Evolutionary conservation across 345 rosid genomes (phyloP), one percentile per base, ranked within the genome.

Genomic region (Bretschneidera sinensis): DNA sequence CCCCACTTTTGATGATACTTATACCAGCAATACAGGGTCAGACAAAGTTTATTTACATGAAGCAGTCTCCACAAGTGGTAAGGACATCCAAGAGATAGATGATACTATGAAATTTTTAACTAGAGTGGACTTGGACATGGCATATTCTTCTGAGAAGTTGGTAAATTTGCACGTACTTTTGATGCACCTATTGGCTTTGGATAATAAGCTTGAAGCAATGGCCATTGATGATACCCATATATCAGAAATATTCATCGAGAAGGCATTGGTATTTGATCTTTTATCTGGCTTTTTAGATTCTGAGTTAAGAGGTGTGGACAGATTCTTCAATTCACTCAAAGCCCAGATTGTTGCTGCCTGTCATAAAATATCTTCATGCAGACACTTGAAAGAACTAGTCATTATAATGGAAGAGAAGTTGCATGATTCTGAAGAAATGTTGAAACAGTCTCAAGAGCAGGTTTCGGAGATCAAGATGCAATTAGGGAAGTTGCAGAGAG

Each of bases 241-340:
- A 51, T 73, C 85, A 5, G 50, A 77, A 63, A 76, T 64, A 39
- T 79, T 84, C 9, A 64, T 79, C 57, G 90, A 83, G 72, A 86
- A 84, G 79, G 86, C 97, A 52, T 74, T 89, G 81, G 54, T 67
- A 45, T 77, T 78, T 75, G 96, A 90, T 77, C 80, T 89, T 24
- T 77, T 86, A 48, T 81, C 80, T 48, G 85, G 87, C 51, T 69
- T 89, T 73, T 68, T 94, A 62, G 99, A 83, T 76, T 87, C 97
- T 0, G 90, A 88, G 81, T 72, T 88, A 62, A 80, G 76, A 62
- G 92, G 78, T 70, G 86, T 90, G 76, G 90, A 85, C 69, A 65
- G 65, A 68, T 87, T 84, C 76, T 70, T 90, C 75, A 79, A 75
- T 72, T 54, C 62, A 59, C 72, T 90, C 43, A 87, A 85, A 69